Conservation (phyloP, 495 filamentous ascomycete genomes). For the Articulospora tetracladia region DNA sequence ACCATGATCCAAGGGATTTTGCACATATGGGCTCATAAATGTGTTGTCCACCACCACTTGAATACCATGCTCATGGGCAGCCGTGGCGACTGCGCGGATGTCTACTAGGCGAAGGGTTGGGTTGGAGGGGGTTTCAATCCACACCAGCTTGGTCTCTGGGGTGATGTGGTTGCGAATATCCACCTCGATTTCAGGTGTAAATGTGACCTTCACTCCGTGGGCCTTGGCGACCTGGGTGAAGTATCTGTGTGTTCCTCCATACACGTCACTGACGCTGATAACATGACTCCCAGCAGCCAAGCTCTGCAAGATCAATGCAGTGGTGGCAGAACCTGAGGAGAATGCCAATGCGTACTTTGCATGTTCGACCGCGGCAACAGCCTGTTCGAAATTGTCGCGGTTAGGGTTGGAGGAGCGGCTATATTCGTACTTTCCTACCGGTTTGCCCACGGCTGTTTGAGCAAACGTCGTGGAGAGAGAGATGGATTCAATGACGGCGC, state of each 20-base stretch:
- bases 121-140: conserved; percentile 96
- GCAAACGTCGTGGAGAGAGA: conserved; percentile 93
- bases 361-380: conserved; percentile 86
- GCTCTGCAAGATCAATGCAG: conserved; percentile 87
- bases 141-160: conserved; percentile 88
- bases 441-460: conserved; percentile 79
- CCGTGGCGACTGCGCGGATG: conserved; percentile 75
- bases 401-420: conserved; percentile 90
- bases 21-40: conserved; percentile 91
- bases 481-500: conserved; percentile 93
- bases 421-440: conserved; percentile 87
- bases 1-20: conserved; percentile 92
- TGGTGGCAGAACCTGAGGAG: conserved; percentile 90
- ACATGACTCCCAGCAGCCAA: conserved; percentile 91
- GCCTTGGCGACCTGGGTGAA: conserved; percentile 97
- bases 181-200: conserved; percentile 84
- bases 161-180: conserved; percentile 80
- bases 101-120: conserved; percentile 90
- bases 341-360: conserved; percentile 93
- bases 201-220: conserved; percentile 92
- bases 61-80: conserved; percentile 85
- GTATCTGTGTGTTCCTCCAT: conserved; percentile 96
- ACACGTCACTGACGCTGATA: conserved; percentile 94
- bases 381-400: conserved; percentile 86
- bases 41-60: conserved; percentile 98